Percentiles rank a stretch among this genome's conserved stretches.
These are phyloP conservation scores for Stemphylium lycopersici DNA, from an alignment of 2,329 filamentous ascomycete genomes.

Conservation along the genomic window DNA sequence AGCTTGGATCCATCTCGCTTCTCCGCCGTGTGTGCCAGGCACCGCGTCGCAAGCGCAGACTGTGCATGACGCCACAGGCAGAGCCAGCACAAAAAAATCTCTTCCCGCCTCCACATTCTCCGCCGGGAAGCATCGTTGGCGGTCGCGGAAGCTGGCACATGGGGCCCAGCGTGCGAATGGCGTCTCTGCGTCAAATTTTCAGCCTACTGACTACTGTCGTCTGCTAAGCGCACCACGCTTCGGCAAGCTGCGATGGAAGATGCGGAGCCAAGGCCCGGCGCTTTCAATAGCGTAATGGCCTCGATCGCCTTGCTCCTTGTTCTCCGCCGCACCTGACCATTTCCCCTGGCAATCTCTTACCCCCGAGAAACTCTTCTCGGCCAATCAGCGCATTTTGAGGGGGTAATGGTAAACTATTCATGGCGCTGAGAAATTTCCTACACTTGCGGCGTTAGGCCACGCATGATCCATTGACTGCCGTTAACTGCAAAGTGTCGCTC, in stretches of 20 bases:
- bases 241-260: conserved; percentile 2
- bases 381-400: conserved; percentile 22
- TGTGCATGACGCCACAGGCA: conserved; percentile 14
- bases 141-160: conserved; percentile 9
- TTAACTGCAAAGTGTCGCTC: conserved; percentile 52
- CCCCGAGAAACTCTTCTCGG: conserved; percentile 28
- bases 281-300: conserved; percentile 18
- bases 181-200: conserved; percentile 33
- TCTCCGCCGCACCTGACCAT: conserved; percentile 14
- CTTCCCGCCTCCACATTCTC: conserved; percentile 31
- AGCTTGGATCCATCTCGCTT: conserved; percentile 1
- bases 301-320: conserved; percentile 9
- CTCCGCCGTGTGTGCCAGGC: conserved; percentile 9
- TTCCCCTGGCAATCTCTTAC: conserved; percentile 31
- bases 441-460: conserved; percentile 17
- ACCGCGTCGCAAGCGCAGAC: conserved; percentile 4
- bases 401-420: conserved; percentile 20
- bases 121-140: conserved; percentile 17
- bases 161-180: conserved; percentile 17
- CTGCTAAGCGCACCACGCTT: neutral
- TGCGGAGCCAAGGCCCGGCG: conserved; percentile 10
- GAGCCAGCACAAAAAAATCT: conserved; percentile 21
- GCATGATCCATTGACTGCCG: conserved; percentile 48
- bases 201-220: conserved; percentile 1
- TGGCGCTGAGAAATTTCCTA: conserved; percentile 16